These are phyloP conservation scores for Phytophthora tentaculata DNA, from an alignment of 352 stramenopile species.

Conservation along the genomic window DNA sequence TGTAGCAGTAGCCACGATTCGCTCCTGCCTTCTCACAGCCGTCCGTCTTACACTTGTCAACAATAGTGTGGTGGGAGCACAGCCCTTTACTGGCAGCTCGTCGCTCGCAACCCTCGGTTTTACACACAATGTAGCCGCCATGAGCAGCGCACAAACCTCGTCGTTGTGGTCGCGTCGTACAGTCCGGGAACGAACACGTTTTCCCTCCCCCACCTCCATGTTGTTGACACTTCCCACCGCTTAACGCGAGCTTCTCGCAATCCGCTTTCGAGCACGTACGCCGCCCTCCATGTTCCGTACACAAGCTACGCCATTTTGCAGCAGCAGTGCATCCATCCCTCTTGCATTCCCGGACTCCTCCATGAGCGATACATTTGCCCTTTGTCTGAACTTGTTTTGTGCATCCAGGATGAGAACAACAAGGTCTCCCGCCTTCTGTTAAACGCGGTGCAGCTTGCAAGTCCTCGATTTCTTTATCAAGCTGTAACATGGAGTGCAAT, in stretches of 20 bases:
- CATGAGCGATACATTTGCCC: conserved; percentile 34
- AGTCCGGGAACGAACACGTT: conserved; percentile 19
- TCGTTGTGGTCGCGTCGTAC: conserved; percentile 17
- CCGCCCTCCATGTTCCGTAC: conserved; percentile 23
- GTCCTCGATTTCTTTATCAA: conserved; percentile 4
- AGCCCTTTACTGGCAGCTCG: conserved; percentile 24
- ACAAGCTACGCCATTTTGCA: conserved; percentile 17
- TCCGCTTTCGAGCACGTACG: conserved; percentile 15
- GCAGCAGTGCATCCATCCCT: conserved; percentile 13
- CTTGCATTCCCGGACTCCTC: conserved; percentile 21
- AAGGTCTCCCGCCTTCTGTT: conserved; percentile 1
- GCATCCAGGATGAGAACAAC: conserved; percentile 28
- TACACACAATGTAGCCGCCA: conserved; percentile 23
- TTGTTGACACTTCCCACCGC: conserved; percentile 18
- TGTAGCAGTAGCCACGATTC: conserved; percentile 33
- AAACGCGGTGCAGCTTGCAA: not conserved
- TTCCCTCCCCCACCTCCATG: conserved; percentile 25
- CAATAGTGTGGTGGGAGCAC: conserved; percentile 20
- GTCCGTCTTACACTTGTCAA: conserved; percentile 18
- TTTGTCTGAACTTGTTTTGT: conserved; percentile 28
- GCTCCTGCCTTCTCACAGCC: conserved; percentile 27
- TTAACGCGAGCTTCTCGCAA: conserved; percentile 23
- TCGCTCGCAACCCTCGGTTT: conserved; percentile 18
- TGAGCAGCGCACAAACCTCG: conserved; percentile 30
- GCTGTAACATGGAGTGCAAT: conserved; percentile 33